A percentile compares a stretch with the other conserved stretches of the same genome.
Conservation (phyloP, 495 filamentous ascomycete species). For the Parathielavia hyrcaniae region DNA sequence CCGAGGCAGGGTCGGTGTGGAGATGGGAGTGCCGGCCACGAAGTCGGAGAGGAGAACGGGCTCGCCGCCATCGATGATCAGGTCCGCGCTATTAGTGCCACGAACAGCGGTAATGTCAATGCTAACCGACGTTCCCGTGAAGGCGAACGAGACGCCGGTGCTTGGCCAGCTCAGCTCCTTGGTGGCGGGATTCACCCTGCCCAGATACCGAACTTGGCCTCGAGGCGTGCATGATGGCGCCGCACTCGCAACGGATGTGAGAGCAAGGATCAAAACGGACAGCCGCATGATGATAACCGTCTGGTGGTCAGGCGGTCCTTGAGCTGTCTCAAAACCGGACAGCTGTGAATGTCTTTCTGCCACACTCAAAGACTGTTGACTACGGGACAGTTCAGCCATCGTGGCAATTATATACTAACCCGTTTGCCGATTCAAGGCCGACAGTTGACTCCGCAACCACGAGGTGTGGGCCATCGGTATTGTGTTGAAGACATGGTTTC, state of each 20-base stretch:
- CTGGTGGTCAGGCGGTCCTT: too few species aligned
- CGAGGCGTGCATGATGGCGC: too few species aligned
- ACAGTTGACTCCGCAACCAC: too few species aligned
- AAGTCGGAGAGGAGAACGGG: neutral
- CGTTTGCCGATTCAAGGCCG: too few species aligned
- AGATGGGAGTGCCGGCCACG: too few species aligned
- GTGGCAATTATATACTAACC: too few species aligned
- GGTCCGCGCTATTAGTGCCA: neutral
- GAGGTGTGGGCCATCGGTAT: too few species aligned
- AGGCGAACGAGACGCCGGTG: neutral
- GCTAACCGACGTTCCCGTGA: neutral
- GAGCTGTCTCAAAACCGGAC: too few species aligned
- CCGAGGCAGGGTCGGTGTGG: neutral
- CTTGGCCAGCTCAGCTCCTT: constrained; percentile 4
- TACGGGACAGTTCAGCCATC: too few species aligned
- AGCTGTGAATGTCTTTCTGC: too few species aligned
- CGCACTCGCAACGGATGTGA: neutral
- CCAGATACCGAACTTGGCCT: neutral
- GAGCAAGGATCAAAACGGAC: neutral
- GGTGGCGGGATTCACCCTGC: neutral
- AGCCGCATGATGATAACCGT: neutral
- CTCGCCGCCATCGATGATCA: neutral
- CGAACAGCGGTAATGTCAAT: neutral
- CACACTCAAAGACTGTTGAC: too few species aligned
- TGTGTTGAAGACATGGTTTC: too few species aligned